Evolutionary conservation across 2,329 filamentous ascomycete genomes (phyloP).

Genomic region (Aureobasidium sp.): DNA sequence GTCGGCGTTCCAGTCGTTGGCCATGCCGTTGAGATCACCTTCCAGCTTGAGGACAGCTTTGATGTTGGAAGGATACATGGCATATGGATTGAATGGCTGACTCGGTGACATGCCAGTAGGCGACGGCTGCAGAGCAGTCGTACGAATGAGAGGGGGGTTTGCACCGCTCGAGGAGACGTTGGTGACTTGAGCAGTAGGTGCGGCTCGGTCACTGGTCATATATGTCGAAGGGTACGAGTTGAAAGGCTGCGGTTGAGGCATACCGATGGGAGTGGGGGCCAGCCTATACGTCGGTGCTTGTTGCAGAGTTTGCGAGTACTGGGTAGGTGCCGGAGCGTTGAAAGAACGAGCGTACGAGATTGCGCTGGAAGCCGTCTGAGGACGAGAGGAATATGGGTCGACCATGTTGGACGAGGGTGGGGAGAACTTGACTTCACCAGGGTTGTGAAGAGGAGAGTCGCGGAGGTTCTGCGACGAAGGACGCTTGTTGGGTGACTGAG

Average conservation of each 20-base stretch:
- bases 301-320: constrained; percentile 22
- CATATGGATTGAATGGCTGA: constrained; percentile 65
- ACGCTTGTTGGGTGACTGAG: constrained; percentile 35
- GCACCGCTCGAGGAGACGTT: constrained; percentile 35
- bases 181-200: constrained; percentile 30
- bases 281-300: constrained; percentile 15
- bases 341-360: constrained; percentile 31
- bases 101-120: constrained; percentile 39
- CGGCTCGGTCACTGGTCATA: constrained; percentile 35
- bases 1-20: constrained; percentile 71
- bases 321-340: constrained; percentile 28
- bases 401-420: constrained; percentile 16
- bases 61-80: constrained; percentile 60
- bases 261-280: constrained; percentile 12
- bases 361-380: constrained; percentile 16
- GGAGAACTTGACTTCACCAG: constrained; percentile 16
- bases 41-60: constrained; percentile 82
- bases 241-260: constrained; percentile 20
- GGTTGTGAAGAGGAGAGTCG: constrained; percentile 22
- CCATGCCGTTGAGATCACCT: constrained; percentile 80
- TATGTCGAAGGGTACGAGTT: constrained; percentile 38
- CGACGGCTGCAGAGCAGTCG: constrained; percentile 54
- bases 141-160: constrained; percentile 59
- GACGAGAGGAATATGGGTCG: constrained; percentile 17
- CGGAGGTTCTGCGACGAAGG: constrained; percentile 28